Evolutionary conservation across 2,329 filamentous ascomycete species (phyloP).

Genomic region (Neodidymelliopsis sp.): DNA sequence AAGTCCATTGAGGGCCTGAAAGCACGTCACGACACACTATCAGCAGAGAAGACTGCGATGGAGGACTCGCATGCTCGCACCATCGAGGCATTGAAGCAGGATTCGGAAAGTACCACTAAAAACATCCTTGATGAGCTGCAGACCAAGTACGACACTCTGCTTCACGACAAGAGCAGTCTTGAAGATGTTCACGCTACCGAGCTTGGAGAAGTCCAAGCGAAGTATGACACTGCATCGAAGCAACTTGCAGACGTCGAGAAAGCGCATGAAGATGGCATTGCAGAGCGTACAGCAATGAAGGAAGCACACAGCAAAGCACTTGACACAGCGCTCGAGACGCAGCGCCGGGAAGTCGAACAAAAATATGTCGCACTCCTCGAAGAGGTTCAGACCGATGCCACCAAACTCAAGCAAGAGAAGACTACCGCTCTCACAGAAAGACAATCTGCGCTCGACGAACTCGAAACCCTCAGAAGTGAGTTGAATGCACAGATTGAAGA

Average conservation of each 20-base stretch:
- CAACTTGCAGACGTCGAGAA: conserved; percentile 35
- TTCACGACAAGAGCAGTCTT: conserved; percentile 26
- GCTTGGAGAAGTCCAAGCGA: conserved; percentile 25
- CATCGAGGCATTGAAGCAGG: conserved; percentile 40
- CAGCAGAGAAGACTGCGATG: conserved; percentile 40
- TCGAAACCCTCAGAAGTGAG: conserved; percentile 33
- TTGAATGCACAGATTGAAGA: conserved; percentile 28
- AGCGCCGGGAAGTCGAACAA: conserved; percentile 39
- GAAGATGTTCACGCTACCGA: conserved; percentile 30
- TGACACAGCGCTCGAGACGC: conserved; percentile 19
- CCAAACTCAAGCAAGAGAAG: conserved; percentile 40
- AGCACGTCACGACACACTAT: conserved; percentile 36
- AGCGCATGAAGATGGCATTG: conserved; percentile 23
- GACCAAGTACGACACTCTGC: conserved; percentile 30
- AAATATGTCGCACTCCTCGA: conserved; percentile 42
- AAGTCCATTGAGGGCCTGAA: conserved; percentile 42
- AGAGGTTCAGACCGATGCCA: conserved; percentile 35
- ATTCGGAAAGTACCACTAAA: conserved; percentile 39
- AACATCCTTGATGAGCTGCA: conserved; percentile 38
- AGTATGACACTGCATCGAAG: conserved; percentile 29
- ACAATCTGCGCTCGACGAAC: conserved; percentile 37
- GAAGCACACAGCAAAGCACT: conserved; percentile 35
- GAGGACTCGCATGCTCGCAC: conserved; percentile 41
- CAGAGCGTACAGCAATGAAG: conserved; percentile 27
- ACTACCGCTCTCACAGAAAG: conserved; percentile 31